Conservation (phyloP, 768 basidiomycete genomes). For the Trametes cingulata region DNA sequence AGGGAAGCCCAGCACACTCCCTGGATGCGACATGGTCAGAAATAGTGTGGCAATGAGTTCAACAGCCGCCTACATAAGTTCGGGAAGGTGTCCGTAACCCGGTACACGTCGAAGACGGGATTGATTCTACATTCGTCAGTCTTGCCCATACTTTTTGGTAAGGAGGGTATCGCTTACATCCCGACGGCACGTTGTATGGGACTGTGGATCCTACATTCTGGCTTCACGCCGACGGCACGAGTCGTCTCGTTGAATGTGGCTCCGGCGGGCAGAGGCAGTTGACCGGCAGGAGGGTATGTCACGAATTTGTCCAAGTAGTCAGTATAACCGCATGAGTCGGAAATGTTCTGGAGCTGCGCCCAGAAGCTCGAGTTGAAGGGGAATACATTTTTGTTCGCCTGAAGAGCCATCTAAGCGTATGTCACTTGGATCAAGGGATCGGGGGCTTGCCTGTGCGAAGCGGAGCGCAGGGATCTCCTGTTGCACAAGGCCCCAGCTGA, state of each 20-base stretch:
- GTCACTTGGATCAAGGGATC: background rate
- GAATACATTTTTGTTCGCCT: slow-evolving; percentile 60
- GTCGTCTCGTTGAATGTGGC: slow-evolving; percentile 28
- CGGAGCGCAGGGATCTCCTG: slow-evolving; percentile 68
- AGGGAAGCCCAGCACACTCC: slow-evolving; percentile 84
- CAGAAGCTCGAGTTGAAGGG: slow-evolving; percentile 56
- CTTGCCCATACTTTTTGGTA: slow-evolving; percentile 9
- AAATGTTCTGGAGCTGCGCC: slow-evolving; percentile 42
- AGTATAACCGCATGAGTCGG: slow-evolving; percentile 37
- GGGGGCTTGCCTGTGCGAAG: slow-evolving; percentile 49
- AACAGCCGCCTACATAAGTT: slow-evolving; percentile 1
- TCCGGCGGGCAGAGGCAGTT: slow-evolving; percentile 38
- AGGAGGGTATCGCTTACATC: slow-evolving; percentile 36
- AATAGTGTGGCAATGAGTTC: background rate
- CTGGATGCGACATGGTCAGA: slow-evolving; percentile 44
- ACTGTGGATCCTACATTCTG: slow-evolving; percentile 48
- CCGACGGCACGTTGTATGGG: slow-evolving; percentile 50
- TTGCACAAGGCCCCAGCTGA: slow-evolving; percentile 68
- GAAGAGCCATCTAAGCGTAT: background rate
- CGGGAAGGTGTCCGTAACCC: slow-evolving; percentile 53
- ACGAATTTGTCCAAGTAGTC: slow-evolving; percentile 36
- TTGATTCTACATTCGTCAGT: slow-evolving; percentile 43
- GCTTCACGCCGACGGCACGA: slow-evolving; percentile 30
- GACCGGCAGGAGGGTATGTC: slow-evolving; percentile 38
- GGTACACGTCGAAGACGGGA: slow-evolving; percentile 57